Evolutionary conservation across 768 basidiomycete species (phyloP).

Genomic region (Fomitopsis serialis): DNA sequence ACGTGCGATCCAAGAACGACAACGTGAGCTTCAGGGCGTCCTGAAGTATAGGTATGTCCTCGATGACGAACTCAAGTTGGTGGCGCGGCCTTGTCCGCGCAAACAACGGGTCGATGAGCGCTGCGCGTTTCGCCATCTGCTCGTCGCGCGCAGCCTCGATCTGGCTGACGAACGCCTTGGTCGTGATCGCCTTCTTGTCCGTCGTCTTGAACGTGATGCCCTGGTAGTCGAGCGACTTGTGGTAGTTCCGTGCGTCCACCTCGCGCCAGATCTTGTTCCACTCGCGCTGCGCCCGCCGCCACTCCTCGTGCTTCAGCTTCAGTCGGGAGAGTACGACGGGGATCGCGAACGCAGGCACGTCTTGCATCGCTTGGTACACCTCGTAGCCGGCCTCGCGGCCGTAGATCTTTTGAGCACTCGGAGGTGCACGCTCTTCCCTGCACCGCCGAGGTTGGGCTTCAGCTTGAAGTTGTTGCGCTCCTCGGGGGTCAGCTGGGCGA

Average conservation of each 20-base stretch:
- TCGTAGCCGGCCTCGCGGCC: conserved; percentile 80
- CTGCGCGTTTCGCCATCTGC: conserved; percentile 71
- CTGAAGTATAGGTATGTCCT: conserved; percentile 72
- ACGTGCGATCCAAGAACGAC: conserved; percentile 86
- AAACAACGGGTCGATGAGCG: conserved; percentile 44
- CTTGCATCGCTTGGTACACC: conserved; percentile 85
- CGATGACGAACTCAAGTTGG: conserved; percentile 71
- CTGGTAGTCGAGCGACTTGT: conserved; percentile 91
- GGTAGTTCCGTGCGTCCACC: conserved; percentile 90
- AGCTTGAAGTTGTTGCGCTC: conserved; percentile 80
- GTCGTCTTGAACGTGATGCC: conserved; percentile 83
- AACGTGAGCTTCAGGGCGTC: conserved; percentile 87
- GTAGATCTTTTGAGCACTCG: conserved; percentile 96
- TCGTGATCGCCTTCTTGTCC: conserved; percentile 81
- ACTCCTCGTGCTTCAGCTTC: conserved; percentile 97
- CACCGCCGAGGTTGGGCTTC: conserved; percentile 84
- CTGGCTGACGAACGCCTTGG: conserved; percentile 75
- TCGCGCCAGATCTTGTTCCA: conserved; percentile 99
- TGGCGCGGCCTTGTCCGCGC: conserved; percentile 62
- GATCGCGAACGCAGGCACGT: conserved; percentile 82
- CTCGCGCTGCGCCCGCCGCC: conserved; percentile 94
- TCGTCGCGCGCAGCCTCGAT: conserved; percentile 83
- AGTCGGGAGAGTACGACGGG: conserved; percentile 85
- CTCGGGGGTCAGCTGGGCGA: conserved; percentile 69
- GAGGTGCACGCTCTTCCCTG: conserved; percentile 83